Base-by-base conservation (phyloP, 2,329 filamentous ascomycete genomes). In the Lecanicillium sp. region DNA sequence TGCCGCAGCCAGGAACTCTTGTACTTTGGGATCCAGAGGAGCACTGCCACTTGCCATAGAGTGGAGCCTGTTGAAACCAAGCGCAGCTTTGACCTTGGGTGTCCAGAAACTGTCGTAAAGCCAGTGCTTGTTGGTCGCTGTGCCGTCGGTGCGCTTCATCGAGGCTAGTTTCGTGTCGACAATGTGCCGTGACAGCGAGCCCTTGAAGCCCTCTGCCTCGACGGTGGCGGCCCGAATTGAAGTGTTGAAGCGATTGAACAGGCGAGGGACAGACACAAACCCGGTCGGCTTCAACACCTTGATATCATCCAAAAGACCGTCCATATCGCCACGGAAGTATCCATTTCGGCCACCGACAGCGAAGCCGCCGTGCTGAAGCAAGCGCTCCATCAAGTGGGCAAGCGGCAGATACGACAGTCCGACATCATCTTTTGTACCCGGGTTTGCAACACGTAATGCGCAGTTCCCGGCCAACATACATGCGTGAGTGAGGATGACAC, bases 241-340 rank as follows among this genome's bases (percentile, higher is more conserved):
- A 41, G 79, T 78, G 48, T 84, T 86, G 60, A 96, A 94, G 37
- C 87, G 80, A 62, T 94, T 95, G 70, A 80, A 96, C 9, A 98
- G 73, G 45, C 92, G 80, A 1, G 92, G 92, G 2, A 98, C 92
- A 13, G 87, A 94, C 51, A 83, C 79, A 59, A 98, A 87, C 9
- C 74, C 73, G 11, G 83, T 92, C 0, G 92, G 92, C 43, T 80
- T 78, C 41, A 98, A 70, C 29, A 87, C 59, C 68, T 96, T 94
- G 64, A 98, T 63, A 55, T 98, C 92, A 42, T 98, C 92, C 1
- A 94, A 80, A 14, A 98, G 68, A 46, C 85, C 84, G 11, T 84
- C 57, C 45, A 95, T 82, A 55, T 95, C 87, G 39, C 92, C 92
- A 51, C 92, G 86, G 74, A 95, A 98, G 62, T 90, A 98, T 11